Evolutionary conservation across 2,329 filamentous ascomycete genomes (phyloP), one percentile per base, ranked within the genome.

Genomic region (Aschersonia sp.): DNA sequence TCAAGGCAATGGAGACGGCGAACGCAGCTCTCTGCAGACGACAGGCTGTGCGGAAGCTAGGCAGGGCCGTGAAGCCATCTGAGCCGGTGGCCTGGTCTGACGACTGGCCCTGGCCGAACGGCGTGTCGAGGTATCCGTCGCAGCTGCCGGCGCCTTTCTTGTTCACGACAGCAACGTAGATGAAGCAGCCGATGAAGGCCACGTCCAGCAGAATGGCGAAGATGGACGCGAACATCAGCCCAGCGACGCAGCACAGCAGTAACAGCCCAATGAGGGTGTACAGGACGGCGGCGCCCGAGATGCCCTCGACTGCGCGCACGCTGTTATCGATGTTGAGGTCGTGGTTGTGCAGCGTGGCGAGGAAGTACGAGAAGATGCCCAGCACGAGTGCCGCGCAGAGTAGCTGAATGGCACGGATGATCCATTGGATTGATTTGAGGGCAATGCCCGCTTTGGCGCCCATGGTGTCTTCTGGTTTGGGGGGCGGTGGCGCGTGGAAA

Each of bases 341-440:
- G 65, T 87, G 78, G 58, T 82, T 77, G 52, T 75, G 63, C 10
- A 89, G 76, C 6, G 84, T 75, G 6, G 84, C 79, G 45, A 96
- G 78, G 73, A 89, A 94, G 73, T 94, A 95, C 45, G 81, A 82
- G 72, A 84, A 89, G 58, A 92, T 77, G 55, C 77, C 84, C 52
- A 96, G 76, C 51, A 91, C 76, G 54, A 94, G 73, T 50, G 74
- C 79, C 6, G 83, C 73, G 62, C 80, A 85, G 60, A 77, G 72
- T 64, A 94, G 84, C 58, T 87, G 78, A 49, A 95, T 66, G 54
- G 75, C 67, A 55, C 91, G 85, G 58, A 94, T 69, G 61, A 82
- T 73, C 62, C 83, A 84, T 59, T 87, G 83, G 44, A 76, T 50
- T 51, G 75, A 65, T 58, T 86, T 87, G 56, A 94, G 77, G 56